Conservation (phyloP, 1,284 basidiomycete genomes). For the Leccinum solheimii region DNA sequence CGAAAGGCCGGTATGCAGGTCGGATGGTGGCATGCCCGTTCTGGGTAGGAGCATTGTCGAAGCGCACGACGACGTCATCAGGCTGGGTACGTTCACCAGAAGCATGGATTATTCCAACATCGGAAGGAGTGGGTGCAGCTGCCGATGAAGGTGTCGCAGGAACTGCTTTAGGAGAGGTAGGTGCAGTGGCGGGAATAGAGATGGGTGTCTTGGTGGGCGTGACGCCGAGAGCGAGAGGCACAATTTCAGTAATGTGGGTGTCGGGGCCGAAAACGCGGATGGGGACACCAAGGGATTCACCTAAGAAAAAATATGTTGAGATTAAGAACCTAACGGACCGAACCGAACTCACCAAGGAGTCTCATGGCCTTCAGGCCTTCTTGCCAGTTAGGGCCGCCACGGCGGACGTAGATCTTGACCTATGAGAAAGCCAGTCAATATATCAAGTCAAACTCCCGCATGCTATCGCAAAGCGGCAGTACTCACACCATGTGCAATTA, state of each 20-base stretch:
- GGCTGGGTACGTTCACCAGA: conserved; percentile 83
- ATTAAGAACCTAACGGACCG: not conserved
- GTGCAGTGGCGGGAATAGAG: conserved; percentile 43
- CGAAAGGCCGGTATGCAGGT: conserved; percentile 88
- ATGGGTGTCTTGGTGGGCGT: conserved; percentile 44
- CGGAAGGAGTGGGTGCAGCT: conserved; percentile 37
- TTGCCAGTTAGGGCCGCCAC: conserved; percentile 99
- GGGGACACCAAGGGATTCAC: conserved; percentile 95
- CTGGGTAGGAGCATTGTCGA: conserved; percentile 52
- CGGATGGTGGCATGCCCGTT: conserved; percentile 42
- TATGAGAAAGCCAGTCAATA: conserved; percentile 27
- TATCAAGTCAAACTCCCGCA: not conserved
- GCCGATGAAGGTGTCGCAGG: conserved; percentile 26
- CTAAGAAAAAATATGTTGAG: conserved; percentile 4
- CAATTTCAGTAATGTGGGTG: conserved; percentile 98
- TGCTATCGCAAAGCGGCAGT: not conserved
- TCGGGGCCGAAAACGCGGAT: conserved; percentile 98
- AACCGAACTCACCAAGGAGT: conserved; percentile 60
- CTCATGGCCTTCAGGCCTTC: conserved; percentile 99
- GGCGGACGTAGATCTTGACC: conserved; percentile 94
- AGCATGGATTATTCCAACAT: conserved; percentile 76
- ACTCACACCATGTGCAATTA: conserved; percentile 65
- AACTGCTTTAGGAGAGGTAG: conserved; percentile 40
- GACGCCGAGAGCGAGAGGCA: conserved; percentile 94
- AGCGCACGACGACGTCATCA: conserved; percentile 88